Evolutionary conservation across 2,329 filamentous ascomycete genomes (phyloP).

Genomic region (Leptographium lundbergii): DNA sequence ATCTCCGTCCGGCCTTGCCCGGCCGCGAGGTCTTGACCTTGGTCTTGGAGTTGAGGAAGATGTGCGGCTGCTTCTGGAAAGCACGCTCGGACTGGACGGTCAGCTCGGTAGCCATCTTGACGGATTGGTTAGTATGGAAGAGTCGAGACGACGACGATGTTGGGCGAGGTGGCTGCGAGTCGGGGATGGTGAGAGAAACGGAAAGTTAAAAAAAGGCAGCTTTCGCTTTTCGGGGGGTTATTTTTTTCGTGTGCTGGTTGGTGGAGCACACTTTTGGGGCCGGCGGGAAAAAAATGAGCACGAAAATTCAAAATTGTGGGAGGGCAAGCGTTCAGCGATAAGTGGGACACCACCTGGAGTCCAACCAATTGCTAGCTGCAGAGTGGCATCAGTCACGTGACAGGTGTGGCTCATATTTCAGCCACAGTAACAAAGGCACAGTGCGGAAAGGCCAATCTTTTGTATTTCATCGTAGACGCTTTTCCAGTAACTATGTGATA

Average conservation of each 20-base stretch:
- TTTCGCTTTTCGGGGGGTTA: background rate
- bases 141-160: background rate
- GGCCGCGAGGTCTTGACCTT: constrained; percentile 73
- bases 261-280: constrained; percentile 9
- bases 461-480: no score
- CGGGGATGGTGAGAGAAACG: constrained; percentile 1
- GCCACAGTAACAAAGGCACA: background rate
- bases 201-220: background rate
- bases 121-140: constrained; percentile 5
- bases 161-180: constrained; percentile 2
- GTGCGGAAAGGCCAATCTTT: no score
- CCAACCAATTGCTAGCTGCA: background rate
- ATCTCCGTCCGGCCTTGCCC: constrained; percentile 86
- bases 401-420: background rate
- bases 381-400: background rate
- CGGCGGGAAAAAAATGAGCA: constrained; percentile 6
- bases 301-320: constrained; percentile 11
- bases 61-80: constrained; percentile 99
- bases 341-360: background rate
- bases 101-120: constrained; percentile 86
- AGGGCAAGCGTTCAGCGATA: constrained; percentile 8
- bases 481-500: no score
- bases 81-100: constrained; percentile 99
- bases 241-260: constrained; percentile 13
- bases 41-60: constrained; percentile 97